Evolutionary conservation across 148 eudicot species (phyloP).

Genomic region (Rhododendron molle): DNA sequence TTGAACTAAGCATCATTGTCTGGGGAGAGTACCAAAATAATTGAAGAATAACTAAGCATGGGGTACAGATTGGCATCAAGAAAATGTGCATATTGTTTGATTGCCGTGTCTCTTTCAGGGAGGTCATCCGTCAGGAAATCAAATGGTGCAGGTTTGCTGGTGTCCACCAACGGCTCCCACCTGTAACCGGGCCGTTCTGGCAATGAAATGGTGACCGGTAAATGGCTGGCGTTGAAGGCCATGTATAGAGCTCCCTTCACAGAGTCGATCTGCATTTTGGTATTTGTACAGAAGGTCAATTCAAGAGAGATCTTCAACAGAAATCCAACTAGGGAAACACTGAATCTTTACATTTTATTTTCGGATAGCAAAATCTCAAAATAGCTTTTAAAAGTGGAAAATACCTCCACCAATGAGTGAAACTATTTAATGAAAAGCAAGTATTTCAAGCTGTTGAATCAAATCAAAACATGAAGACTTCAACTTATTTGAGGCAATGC

Average conservation of each 20-base stretch:
- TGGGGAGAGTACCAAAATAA: slow-evolving; percentile 59
- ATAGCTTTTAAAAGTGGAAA: neutral
- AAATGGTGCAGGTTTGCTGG: slow-evolving; percentile 80
- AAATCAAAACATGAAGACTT: neutral
- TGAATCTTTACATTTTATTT: neutral
- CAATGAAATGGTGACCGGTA: slow-evolving; percentile 51
- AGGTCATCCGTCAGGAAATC: slow-evolving; percentile 67
- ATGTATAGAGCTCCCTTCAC: slow-evolving; percentile 73
- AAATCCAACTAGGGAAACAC: neutral
- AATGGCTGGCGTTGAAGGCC: slow-evolving; percentile 91
- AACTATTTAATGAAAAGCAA: neutral
- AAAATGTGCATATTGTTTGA: slow-evolving; percentile 64
- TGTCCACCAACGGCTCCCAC: slow-evolving; percentile 92
- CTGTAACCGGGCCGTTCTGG: slow-evolving; percentile 78
- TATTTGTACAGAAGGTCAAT: neutral
- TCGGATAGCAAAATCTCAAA: neutral
- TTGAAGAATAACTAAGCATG: slow-evolving; percentile 91
- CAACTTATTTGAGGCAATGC: neutral
- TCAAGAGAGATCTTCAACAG: neutral
- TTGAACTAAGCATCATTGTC: slow-evolving; percentile 19
- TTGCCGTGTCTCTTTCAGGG: slow-evolving; percentile 49
- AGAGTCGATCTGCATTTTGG: slow-evolving; percentile 61
- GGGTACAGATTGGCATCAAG: slow-evolving; percentile 80
- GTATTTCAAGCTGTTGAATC: neutral
- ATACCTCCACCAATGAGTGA: neutral